Conservation (phyloP, 805 yeast species). For the Myxozyma vanderwaltii region DNA sequence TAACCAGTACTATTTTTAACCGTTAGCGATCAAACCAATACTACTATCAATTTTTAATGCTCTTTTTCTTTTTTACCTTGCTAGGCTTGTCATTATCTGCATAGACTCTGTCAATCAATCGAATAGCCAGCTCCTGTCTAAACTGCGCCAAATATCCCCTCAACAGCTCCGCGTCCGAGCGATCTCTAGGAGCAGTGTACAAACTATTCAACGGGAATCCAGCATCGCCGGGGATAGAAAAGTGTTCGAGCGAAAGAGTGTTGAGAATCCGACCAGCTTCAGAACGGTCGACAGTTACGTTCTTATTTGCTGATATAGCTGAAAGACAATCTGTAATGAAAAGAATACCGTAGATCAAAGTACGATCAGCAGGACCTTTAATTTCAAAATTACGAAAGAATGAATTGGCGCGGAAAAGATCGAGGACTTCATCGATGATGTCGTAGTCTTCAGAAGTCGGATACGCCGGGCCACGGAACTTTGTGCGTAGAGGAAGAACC, state of each 20-base stretch:
- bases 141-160: slow-evolving; percentile 85
- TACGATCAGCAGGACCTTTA: slow-evolving; percentile 91
- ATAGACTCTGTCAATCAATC: slow-evolving; percentile 70
- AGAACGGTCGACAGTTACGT: slow-evolving; percentile 14
- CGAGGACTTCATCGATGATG: slow-evolving; percentile 86
- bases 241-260: slow-evolving; percentile 82
- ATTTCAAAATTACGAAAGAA: slow-evolving; percentile 97
- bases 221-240: slow-evolving; percentile 91
- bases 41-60: no score
- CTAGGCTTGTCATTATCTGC: slow-evolving; percentile 67
- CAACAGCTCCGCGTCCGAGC: slow-evolving; percentile 75
- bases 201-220: slow-evolving; percentile 89
- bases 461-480: slow-evolving; percentile 88
- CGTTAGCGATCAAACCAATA: no score
- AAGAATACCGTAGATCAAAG: slow-evolving; percentile 89
- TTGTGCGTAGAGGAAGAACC: slow-evolving; percentile 80
- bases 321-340: slow-evolving; percentile 83
- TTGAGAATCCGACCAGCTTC: slow-evolving; percentile 58
- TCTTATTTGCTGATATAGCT: slow-evolving; percentile 54
- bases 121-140: slow-evolving; percentile 86
- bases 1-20: slow-evolving; percentile 66
- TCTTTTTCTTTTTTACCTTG: slow-evolving; percentile 51
- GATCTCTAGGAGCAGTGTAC: slow-evolving; percentile 70
- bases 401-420: slow-evolving; percentile 91
- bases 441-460: slow-evolving; percentile 77